Percentiles rank a stretch among this genome's conserved stretches.
These are phyloP conservation scores for Wolfiporia cocos DNA, from an alignment of 1,284 basidiomycete species.

Conservation along the genomic window DNA sequence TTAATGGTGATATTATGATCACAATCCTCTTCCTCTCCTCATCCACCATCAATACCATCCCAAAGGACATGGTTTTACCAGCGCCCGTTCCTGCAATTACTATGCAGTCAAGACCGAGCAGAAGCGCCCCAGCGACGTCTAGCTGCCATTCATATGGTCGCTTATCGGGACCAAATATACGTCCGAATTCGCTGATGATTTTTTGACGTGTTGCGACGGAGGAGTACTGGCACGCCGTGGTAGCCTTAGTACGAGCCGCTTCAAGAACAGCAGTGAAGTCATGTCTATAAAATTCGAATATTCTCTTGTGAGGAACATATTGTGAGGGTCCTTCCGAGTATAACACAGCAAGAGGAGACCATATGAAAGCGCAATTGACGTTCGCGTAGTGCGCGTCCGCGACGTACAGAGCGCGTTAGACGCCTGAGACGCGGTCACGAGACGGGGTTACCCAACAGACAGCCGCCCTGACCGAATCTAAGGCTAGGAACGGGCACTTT, in stretches of 20 bases:
- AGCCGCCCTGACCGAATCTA: too few relatives aligned
- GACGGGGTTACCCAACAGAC: too few relatives aligned
- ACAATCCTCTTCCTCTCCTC: slow-evolving; percentile 16
- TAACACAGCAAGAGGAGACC: too few relatives aligned
- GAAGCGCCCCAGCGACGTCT: slow-evolving; percentile 26
- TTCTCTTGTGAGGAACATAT: too few relatives aligned
- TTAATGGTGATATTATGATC: slow-evolving; percentile 30
- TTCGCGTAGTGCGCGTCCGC: too few relatives aligned
- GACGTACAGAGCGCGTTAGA: too few relatives aligned
- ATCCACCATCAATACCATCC: slow-evolving; percentile 23
- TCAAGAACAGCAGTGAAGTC: background rate
- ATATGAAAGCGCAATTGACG: too few relatives aligned
- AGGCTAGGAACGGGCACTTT: too few relatives aligned
- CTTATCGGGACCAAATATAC: slow-evolving; percentile 5
- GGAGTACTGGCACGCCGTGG: background rate
- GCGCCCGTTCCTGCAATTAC: slow-evolving; percentile 29
- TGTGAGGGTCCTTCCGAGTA: too few relatives aligned
- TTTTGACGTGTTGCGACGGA: background rate
- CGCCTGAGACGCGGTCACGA: too few relatives aligned
- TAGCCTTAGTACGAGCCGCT: background rate
- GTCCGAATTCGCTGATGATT: background rate
- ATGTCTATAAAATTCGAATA: too few relatives aligned
- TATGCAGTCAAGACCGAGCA: slow-evolving; percentile 26
- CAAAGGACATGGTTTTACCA: slow-evolving; percentile 32
- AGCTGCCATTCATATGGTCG: slow-evolving; percentile 26